Evolutionary conservation across 192 early-diverging fungal genomes (phyloP).

Genomic region (Phycomyces blakesleeanus): DNA sequence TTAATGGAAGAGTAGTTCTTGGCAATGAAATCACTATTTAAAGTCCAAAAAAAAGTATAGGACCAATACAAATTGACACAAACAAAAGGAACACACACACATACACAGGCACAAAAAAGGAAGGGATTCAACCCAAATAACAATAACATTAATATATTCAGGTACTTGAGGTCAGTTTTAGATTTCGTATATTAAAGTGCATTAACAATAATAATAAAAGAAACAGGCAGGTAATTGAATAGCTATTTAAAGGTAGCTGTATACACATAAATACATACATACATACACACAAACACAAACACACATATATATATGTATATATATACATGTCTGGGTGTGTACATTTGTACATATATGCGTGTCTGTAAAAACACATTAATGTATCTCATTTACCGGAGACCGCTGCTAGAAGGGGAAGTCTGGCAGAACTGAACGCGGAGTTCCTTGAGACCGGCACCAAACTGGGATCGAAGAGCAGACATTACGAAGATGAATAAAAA

Average conservation of each 20-base stretch:
- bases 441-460: conserved; percentile 76
- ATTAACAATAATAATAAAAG: no score
- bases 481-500: neutral
- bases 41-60: neutral
- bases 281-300: no score
- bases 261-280: no score
- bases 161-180: neutral
- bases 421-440: conserved; percentile 89
- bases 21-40: conserved; percentile 75
- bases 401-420: conserved; percentile 69
- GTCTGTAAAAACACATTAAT: neutral
- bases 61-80: no score
- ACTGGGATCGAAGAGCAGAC: conserved; percentile 34
- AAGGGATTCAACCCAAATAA: neutral
- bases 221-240: no score
- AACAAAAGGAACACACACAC: no score
- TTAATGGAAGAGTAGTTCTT: conserved; percentile 81
- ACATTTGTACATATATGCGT: neutral
- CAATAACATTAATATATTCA: neutral
- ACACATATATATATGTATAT: no score
- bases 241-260: no score
- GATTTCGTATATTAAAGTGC: neutral
- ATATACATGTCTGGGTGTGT: no score
- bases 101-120: no score
- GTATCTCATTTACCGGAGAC: conserved; percentile 60